Evolutionary conservation across 2,329 filamentous ascomycete species (phyloP).

Genomic region (Fusarium drepaniforme): DNA sequence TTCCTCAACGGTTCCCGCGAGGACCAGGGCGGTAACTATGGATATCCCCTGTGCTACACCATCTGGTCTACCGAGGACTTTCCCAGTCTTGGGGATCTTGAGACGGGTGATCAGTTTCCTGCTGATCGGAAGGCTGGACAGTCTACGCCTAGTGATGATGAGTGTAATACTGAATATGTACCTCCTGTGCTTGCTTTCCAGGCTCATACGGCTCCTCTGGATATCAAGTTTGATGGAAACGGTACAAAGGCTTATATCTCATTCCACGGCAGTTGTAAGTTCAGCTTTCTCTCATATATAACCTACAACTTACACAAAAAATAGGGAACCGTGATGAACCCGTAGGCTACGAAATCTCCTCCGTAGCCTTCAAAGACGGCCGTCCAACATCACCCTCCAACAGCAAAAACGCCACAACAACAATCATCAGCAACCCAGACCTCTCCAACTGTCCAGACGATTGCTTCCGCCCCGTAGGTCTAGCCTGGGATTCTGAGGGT

Average conservation of each 20-base stretch:
- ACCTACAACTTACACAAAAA: constrained; percentile 6
- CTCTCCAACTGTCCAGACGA: constrained; percentile 63
- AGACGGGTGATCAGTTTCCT: constrained; percentile 64
- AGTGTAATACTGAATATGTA: constrained; percentile 57
- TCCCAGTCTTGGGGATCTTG: constrained; percentile 56
- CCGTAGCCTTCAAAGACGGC: constrained; percentile 57
- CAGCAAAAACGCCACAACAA: constrained; percentile 61
- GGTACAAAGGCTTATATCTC: constrained; percentile 73
- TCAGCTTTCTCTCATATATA: neutral
- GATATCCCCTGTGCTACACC: constrained; percentile 78
- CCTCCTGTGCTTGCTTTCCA: constrained; percentile 68
- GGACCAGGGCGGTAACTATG: constrained; percentile 68
- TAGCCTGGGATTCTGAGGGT: constrained; percentile 63
- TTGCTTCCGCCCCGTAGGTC: constrained; percentile 74
- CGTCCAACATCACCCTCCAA: constrained; percentile 52
- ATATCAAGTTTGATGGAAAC: constrained; percentile 73
- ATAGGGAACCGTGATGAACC: constrained; percentile 57
- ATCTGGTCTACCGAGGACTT: constrained; percentile 68
- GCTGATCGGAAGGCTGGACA: constrained; percentile 44
- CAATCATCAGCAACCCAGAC: constrained; percentile 69
- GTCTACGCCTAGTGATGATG: constrained; percentile 55
- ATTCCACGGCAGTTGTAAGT: constrained; percentile 79
- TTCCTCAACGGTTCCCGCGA: constrained; percentile 57
- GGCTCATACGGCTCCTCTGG: constrained; percentile 78
- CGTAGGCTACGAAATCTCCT: constrained; percentile 60